phyloP scores from a whole-genome alignment of 345 rosid species.

The Garcia nutans region DNA sequence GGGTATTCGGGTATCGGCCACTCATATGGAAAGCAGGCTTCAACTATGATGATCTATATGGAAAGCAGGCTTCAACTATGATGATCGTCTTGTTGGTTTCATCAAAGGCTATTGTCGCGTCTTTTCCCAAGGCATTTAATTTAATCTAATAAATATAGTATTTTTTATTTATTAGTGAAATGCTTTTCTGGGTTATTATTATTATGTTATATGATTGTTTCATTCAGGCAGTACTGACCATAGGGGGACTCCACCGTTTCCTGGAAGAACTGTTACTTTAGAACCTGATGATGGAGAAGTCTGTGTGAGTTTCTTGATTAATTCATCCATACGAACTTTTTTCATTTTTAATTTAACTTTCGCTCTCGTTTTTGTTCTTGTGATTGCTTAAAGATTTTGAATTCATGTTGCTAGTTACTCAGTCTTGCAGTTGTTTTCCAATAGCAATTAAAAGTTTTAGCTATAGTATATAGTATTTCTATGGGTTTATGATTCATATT shows the following conservation, averaged over 20 bases:
- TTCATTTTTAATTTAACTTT: neutral
- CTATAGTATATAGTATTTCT: neutral
- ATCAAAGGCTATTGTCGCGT: conserved; percentile 81
- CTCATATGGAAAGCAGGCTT: conserved; percentile 86
- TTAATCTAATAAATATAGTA: too few relatives aligned
- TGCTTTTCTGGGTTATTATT: neutral
- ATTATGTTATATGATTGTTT: neutral
- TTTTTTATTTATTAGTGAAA: neutral
- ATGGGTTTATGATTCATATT: too few relatives aligned
- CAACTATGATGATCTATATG: conserved; percentile 68
- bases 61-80: conserved; percentile 74
- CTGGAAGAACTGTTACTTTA: conserved; percentile 84
- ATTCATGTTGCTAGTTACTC: neutral
- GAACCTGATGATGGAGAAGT: conserved; percentile 67
- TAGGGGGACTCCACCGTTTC: conserved; percentile 78
- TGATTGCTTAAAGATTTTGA: neutral
- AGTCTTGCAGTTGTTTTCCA: neutral
- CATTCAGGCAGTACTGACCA: conserved; percentile 85
- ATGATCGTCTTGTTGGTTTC: conserved; percentile 74
- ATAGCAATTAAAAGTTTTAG: neutral
- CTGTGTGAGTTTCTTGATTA: conserved; percentile 51
- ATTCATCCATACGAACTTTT: neutral
- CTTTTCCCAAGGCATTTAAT: conserved; percentile 64
- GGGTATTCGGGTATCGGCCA: conserved; percentile 90
- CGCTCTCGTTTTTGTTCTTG: neutral